These are phyloP conservation scores for Phytophthora litchii DNA, from an alignment of 352 stramenopile species.

Conservation along the genomic window DNA sequence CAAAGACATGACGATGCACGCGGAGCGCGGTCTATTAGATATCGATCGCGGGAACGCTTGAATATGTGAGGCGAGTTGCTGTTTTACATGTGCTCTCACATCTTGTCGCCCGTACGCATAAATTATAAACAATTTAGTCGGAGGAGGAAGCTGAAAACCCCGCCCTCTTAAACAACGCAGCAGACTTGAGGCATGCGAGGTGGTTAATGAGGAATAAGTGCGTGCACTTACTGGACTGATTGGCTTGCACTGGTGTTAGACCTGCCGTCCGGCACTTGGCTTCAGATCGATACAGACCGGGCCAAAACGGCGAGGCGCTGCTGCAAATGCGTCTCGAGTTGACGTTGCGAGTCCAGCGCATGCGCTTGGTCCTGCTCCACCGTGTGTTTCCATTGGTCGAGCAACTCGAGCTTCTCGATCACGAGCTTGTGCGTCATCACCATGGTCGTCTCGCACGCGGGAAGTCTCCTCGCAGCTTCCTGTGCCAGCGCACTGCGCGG, in stretches of 20 bases:
- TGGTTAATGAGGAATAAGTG: conserved; percentile 6
- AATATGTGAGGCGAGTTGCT: conserved; percentile 22
- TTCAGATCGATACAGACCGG: conserved; percentile 58
- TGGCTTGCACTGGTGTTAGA: neutral
- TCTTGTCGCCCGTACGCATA: conserved; percentile 38
- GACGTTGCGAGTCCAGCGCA: conserved; percentile 51
- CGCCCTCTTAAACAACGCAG: conserved; percentile 19
- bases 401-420: conserved; percentile 74
- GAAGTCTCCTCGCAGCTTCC: conserved; percentile 67
- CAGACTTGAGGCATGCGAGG: conserved; percentile 13
- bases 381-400: conserved; percentile 63
- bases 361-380: conserved; percentile 63
- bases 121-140: conserved; percentile 41
- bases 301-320: conserved; percentile 66
- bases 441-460: conserved; percentile 70
- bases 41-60: conserved; percentile 24
- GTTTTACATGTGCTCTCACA: conserved; percentile 20
- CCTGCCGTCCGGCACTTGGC: neutral
- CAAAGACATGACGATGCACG: neutral
- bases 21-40: conserved; percentile 21
- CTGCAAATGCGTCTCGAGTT: conserved; percentile 64
- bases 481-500: conserved; percentile 55
- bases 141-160: conserved; percentile 7
- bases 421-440: conserved; percentile 79
- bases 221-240: conserved; percentile 12